These are phyloP conservation scores for Dactylellina parvicollis DNA, from an alignment of 2,329 filamentous ascomycete species.

Conservation along the genomic window DNA sequence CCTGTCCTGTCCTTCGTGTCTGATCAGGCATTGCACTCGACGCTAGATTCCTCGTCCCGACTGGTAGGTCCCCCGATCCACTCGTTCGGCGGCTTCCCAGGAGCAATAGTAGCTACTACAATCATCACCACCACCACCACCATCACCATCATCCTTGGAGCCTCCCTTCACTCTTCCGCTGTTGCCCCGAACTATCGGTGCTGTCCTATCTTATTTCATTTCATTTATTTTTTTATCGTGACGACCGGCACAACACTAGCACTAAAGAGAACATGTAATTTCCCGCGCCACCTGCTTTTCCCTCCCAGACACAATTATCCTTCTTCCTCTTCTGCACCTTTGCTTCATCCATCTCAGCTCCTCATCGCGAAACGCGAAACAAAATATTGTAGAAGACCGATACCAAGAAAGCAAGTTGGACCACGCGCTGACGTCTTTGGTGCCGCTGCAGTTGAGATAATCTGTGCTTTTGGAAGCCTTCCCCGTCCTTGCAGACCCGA, in stretches of 20 bases:
- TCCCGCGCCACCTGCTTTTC: conserved; percentile 34
- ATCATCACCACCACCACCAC: too few species aligned
- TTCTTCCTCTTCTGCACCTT: neutral
- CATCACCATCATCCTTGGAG: neutral
- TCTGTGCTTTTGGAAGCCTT: conserved; percentile 9
- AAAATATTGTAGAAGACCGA: neutral
- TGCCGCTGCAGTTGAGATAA: neutral
- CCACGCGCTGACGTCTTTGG: neutral
- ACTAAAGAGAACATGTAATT: conserved; percentile 55
- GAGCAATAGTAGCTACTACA: too few species aligned
- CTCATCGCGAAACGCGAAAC: neutral
- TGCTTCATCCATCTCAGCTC: neutral
- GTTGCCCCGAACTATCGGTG: neutral
- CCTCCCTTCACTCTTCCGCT: conserved; percentile 19
- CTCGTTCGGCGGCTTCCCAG: too few species aligned
- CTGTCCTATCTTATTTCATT: conserved; percentile 8
- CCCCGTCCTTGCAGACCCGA: conserved; percentile 8
- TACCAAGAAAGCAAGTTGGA: conserved; percentile 1
- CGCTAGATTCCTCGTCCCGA: too few species aligned
- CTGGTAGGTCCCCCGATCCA: too few species aligned
- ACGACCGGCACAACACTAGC: conserved; percentile 36
- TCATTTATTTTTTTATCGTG: neutral
- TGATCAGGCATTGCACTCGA: too few species aligned
- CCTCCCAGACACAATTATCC: neutral
- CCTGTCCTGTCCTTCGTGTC: too few species aligned